Percentiles rank a stretch among this genome's conserved stretches.
phyloP scores from a whole-genome alignment of 768 basidiomycete genomes.

The Pleurotus eryngii region DNA sequence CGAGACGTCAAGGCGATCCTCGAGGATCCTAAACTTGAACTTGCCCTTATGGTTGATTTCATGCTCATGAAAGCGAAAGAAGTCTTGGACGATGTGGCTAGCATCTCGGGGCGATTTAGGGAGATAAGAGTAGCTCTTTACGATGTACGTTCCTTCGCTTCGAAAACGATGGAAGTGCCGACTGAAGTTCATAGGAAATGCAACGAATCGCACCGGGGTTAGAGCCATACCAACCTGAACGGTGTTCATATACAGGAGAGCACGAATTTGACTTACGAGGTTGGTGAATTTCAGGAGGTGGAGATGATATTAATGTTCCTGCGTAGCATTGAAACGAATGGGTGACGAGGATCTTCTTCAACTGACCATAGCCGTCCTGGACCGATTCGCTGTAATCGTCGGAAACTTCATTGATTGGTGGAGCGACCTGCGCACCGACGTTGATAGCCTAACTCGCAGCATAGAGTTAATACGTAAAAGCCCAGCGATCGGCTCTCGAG shows the following conservation, averaged over 20 bases:
- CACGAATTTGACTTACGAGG: too few relatives aligned
- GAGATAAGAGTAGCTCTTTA: neutral
- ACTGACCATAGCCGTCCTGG: neutral
- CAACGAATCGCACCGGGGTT: neutral
- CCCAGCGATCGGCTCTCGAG: neutral
- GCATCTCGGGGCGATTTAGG: neutral
- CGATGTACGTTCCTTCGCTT: neutral
- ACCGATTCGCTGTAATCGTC: neutral
- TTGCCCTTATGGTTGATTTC: neutral
- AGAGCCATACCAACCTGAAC: too few relatives aligned
- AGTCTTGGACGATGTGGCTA: neutral
- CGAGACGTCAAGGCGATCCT: neutral
- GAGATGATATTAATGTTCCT: too few relatives aligned
- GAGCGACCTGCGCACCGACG: neutral
- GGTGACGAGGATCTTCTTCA: neutral
- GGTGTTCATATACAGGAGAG: too few relatives aligned
- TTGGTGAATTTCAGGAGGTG: too few relatives aligned
- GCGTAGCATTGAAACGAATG: neutral
- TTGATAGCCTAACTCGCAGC: neutral
- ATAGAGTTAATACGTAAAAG: neutral
- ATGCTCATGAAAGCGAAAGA: neutral
- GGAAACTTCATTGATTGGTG: conserved; percentile 3
- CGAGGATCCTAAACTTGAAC: neutral
- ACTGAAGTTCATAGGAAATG: neutral
- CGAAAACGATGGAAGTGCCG: too few relatives aligned